Conservation (phyloP, 164 flowering plant species). For the Liquidambar formosana region DNA sequence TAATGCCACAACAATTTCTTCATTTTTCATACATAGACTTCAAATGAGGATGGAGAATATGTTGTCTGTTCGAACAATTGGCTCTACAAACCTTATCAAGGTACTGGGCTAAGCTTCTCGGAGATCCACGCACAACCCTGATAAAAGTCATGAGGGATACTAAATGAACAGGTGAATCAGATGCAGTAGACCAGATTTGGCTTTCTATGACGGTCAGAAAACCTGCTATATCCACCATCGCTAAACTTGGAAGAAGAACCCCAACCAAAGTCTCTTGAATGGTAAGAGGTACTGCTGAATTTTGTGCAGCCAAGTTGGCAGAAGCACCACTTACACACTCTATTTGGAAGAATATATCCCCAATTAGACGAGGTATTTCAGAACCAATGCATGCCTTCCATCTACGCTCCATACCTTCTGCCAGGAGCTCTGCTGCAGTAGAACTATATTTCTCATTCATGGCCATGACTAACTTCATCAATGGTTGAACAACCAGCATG, state of each 20-base stretch:
- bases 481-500: slow-evolving; percentile 63
- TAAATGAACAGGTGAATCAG: slow-evolving; percentile 97
- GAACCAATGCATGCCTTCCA: slow-evolving; percentile 80
- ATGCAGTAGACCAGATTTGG: slow-evolving; percentile 96
- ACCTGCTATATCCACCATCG: slow-evolving; percentile 77
- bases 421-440: slow-evolving; percentile 93
- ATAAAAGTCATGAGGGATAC: slow-evolving; percentile 78
- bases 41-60: neutral
- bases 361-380: slow-evolving; percentile 78
- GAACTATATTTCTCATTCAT: slow-evolving; percentile 87
- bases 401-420: slow-evolving; percentile 96
- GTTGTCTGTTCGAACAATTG: neutral
- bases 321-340: slow-evolving; percentile 84
- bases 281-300: slow-evolving; percentile 39
- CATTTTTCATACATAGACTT: neutral
- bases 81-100: slow-evolving; percentile 82
- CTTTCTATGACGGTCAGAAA: slow-evolving; percentile 78
- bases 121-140: slow-evolving; percentile 83
- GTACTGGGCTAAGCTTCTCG: slow-evolving; percentile 62
- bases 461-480: slow-evolving; percentile 90
- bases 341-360: slow-evolving; percentile 85
- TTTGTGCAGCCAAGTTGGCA: slow-evolving; percentile 30
- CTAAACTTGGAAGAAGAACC: slow-evolving; percentile 94
- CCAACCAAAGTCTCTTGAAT: slow-evolving; percentile 74
- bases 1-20: neutral